These are phyloP conservation scores for Tephrocybe sp. DNA, from an alignment of 768 basidiomycete species.

Conservation along the genomic window DNA sequence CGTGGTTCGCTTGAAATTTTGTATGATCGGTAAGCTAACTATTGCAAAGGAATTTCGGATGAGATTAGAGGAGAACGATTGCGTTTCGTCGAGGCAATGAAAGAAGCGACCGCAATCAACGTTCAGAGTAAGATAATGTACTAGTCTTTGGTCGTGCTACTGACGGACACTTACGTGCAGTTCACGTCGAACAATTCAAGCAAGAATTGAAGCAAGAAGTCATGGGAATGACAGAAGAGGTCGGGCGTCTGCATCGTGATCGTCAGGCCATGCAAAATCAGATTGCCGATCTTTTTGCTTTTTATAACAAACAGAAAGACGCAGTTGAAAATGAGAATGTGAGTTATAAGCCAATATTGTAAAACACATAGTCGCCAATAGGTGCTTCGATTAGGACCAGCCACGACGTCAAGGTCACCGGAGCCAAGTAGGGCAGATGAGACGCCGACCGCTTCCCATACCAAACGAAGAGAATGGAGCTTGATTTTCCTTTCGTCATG, in stretches of 20 bases:
- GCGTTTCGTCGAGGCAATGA: conserved; percentile 93
- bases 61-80: conserved; percentile 86
- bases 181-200: conserved; percentile 87
- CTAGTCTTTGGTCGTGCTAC: neutral
- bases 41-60: conserved; percentile 60
- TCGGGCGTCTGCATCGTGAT: conserved; percentile 63
- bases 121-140: conserved; percentile 55
- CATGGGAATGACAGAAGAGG: conserved; percentile 68
- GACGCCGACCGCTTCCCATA: conserved; percentile 24
- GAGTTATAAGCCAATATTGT: neutral
- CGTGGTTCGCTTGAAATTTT: neutral
- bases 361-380: too few relatives aligned
- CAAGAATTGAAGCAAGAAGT: conserved; percentile 76
- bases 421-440: neutral
- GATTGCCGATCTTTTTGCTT: conserved; percentile 70
- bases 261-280: conserved; percentile 64
- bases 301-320: conserved; percentile 64
- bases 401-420: neutral
- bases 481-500: neutral
- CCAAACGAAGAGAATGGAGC: conserved; percentile 8
- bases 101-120: conserved; percentile 86
- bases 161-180: conserved; percentile 31
- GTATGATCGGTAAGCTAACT: neutral
- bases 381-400: neutral
- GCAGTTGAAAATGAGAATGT: conserved; percentile 15